These are phyloP conservation scores for Pyrrhoderma lamaoense DNA, from an alignment of 1,284 basidiomycete genomes.

Conservation along the genomic window DNA sequence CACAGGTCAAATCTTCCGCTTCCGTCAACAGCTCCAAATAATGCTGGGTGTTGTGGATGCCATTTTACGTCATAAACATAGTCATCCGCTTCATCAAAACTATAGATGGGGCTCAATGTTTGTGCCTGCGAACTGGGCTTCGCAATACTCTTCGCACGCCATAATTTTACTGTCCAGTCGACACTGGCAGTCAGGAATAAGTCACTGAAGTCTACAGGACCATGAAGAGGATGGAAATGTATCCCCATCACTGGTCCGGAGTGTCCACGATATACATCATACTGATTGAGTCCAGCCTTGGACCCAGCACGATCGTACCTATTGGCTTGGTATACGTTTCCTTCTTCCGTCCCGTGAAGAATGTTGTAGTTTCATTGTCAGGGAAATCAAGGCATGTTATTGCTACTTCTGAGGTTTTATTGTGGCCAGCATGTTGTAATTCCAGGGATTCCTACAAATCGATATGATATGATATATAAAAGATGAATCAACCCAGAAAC, in stretches of 20 bases:
- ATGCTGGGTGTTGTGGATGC: conserved; percentile 91
- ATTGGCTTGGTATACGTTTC: conserved; percentile 91
- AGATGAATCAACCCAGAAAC: no score
- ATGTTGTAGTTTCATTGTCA: conserved; percentile 89
- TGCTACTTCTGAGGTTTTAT: conserved; percentile 93
- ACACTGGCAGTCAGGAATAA: conserved; percentile 87
- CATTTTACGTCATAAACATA: conserved; percentile 99
- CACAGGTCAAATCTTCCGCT: conserved; percentile 93
- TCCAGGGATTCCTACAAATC: conserved; percentile 88
- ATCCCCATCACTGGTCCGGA: conserved; percentile 90
- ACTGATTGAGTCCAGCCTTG: conserved; percentile 89
- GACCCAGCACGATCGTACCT: conserved; percentile 93
- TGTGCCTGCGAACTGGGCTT: conserved; percentile 53
- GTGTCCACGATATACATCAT: conserved; percentile 89
- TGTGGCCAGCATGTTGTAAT: conserved; percentile 78
- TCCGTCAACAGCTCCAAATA: conserved; percentile 93
- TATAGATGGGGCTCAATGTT: conserved; percentile 68
- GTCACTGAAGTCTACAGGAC: conserved; percentile 91
- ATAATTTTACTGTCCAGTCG: conserved; percentile 96
- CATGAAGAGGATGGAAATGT: conserved; percentile 88
- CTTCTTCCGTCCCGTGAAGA: conserved; percentile 99
- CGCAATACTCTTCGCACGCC: conserved; percentile 70
- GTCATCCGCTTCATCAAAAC: conserved; percentile 94
- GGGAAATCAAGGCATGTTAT: conserved; percentile 92
- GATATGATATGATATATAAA: not conserved